These are phyloP conservation scores for Wickerhamomyces sp. DNA, from an alignment of 1,139 yeast genomes.

Conservation along the genomic window DNA sequence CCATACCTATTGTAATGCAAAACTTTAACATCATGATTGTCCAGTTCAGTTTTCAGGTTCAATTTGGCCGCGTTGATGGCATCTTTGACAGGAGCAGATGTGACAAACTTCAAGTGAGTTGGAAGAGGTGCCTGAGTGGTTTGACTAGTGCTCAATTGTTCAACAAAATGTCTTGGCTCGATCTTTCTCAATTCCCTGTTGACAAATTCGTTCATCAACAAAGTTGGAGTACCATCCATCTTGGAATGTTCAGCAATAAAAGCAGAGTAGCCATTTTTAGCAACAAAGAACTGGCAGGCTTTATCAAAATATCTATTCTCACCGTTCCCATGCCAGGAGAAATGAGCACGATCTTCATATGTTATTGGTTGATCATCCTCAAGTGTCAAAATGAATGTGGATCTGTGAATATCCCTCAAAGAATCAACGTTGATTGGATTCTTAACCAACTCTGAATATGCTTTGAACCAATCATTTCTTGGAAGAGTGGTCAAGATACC, in stretches of 20 bases:
- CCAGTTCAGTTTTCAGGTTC: slow-evolving; percentile 47
- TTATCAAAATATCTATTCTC: slow-evolving; percentile 88
- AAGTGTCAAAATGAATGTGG: slow-evolving; percentile 77
- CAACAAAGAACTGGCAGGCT: slow-evolving; percentile 79
- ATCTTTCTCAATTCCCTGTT: slow-evolving; percentile 49
- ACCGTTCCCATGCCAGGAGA: slow-evolving; percentile 95
- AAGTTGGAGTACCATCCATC: slow-evolving; percentile 98
- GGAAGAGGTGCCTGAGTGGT: slow-evolving; percentile 28
- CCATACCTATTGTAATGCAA: slow-evolving; percentile 74
- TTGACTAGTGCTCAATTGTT: slow-evolving; percentile 21
- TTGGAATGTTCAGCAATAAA: slow-evolving; percentile 94
- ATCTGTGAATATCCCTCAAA: slow-evolving; percentile 64
- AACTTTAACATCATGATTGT: slow-evolving; percentile 53
- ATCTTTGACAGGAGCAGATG: slow-evolving; percentile 45
- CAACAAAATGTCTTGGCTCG: slow-evolving; percentile 32
- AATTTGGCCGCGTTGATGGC: slow-evolving; percentile 53
- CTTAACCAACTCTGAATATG: slow-evolving; percentile 52
- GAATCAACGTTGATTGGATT: slow-evolving; percentile 54
- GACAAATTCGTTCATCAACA: slow-evolving; percentile 77
- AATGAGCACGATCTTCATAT: slow-evolving; percentile 78
- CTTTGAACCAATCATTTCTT: slow-evolving; percentile 74
- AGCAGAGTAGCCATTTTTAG: slow-evolving; percentile 84
- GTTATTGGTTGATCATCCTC: slow-evolving; percentile 75
- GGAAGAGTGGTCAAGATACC: slow-evolving; percentile 83
- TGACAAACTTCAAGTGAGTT: slow-evolving; percentile 36